Percentiles rank a stretch among this genome's conserved stretches.
phyloP scores from a whole-genome alignment of 139 green algal genomes.

The Coccomyxa sp. region DNA sequence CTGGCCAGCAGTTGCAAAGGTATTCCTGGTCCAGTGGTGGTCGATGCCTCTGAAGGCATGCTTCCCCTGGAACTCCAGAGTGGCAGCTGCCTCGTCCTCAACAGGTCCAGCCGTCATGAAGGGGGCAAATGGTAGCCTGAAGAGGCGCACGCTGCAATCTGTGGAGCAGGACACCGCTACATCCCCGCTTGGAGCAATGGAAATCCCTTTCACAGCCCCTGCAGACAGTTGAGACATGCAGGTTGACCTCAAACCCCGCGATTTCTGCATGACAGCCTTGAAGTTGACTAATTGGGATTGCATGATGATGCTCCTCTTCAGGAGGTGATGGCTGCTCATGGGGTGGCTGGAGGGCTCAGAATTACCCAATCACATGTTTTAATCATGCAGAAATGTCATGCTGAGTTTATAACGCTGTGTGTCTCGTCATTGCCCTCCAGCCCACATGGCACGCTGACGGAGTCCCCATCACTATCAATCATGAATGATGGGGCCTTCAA shows the following conservation, averaged over 20 bases:
- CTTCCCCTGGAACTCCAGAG: conserved; percentile 68
- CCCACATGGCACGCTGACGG: not conserved
- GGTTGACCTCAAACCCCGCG: too few relatives aligned
- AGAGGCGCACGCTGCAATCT: conserved; percentile 82
- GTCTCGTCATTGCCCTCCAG: conserved; percentile 3
- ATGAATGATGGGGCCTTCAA: not conserved
- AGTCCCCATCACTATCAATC: not conserved
- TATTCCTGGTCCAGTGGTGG: conserved; percentile 70
- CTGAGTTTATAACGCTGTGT: not conserved
- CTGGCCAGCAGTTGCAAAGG: conserved; percentile 83
- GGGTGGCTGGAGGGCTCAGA: not conserved
- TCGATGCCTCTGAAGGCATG: conserved; percentile 63
- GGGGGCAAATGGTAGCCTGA: conserved; percentile 70
- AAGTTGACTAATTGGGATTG: not conserved
- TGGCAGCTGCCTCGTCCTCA: conserved; percentile 41
- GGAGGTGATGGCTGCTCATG: too few relatives aligned
- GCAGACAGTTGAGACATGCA: not conserved
- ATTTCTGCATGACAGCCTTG: not conserved
- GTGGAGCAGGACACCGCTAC: conserved; percentile 70
- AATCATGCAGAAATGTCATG: not conserved
- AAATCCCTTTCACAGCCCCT: conserved; percentile 70
- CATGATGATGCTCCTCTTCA: too few relatives aligned
- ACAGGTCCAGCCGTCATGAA: conserved; percentile 59
- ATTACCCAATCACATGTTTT: conserved; percentile 2
- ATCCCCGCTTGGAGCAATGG: conserved; percentile 72